phyloP scores from a whole-genome alignment of 148 eudicot species.

The Mesembryanthemum crystallinum region DNA sequence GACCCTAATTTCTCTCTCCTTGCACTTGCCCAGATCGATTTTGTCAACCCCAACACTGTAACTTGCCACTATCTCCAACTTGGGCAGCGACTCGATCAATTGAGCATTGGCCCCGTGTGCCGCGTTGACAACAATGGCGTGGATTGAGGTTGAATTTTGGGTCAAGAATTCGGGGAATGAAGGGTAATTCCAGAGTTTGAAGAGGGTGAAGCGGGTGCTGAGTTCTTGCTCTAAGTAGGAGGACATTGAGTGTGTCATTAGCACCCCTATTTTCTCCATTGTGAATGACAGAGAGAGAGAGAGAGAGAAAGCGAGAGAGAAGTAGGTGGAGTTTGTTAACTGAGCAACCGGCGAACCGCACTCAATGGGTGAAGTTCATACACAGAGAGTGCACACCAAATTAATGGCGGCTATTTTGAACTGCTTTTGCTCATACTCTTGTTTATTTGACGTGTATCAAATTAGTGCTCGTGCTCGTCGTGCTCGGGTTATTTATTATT shows the following conservation, averaged over 20 bases:
- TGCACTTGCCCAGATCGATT: constrained; percentile 52
- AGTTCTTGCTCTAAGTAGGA: constrained; percentile 42
- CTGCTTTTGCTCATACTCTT: too few relatives aligned
- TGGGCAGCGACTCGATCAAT: constrained; percentile 58
- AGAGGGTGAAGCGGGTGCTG: constrained; percentile 40
- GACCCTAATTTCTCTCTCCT: constrained; percentile 57
- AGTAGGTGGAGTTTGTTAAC: not conserved
- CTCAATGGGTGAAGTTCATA: too few relatives aligned
- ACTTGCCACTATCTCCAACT: constrained; percentile 52
- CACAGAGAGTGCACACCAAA: too few relatives aligned
- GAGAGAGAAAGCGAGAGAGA: too few relatives aligned
- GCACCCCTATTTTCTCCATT: constrained; percentile 34
- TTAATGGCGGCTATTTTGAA: too few relatives aligned
- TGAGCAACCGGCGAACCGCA: too few relatives aligned
- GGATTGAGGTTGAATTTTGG: constrained; percentile 32
- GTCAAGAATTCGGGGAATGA: constrained; percentile 27
- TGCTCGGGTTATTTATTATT: too few relatives aligned
- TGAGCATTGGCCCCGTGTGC: constrained; percentile 44
- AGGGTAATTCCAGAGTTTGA: constrained; percentile 33
- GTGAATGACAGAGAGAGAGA: not conserved
- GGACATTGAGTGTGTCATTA: constrained; percentile 37
- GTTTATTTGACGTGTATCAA: too few relatives aligned
- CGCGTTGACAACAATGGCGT: constrained; percentile 49
- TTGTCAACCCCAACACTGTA: constrained; percentile 70
- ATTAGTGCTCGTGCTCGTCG: too few relatives aligned